These are phyloP conservation scores for Porphyrellus cyaneotinctus DNA, from an alignment of 768 basidiomycete genomes.

Conservation along the genomic window DNA sequence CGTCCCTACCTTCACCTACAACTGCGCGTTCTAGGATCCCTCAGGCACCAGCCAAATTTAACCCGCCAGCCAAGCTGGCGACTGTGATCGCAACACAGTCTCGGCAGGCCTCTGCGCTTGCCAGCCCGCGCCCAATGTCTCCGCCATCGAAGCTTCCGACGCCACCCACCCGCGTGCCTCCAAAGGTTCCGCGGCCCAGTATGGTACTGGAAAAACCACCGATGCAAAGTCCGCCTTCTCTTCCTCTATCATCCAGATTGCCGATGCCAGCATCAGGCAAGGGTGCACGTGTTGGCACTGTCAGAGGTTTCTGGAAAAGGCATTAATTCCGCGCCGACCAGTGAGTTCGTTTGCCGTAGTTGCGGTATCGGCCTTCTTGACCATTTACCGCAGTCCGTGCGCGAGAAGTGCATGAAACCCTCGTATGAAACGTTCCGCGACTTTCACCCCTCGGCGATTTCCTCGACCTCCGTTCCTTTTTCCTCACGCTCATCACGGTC, in stretches of 20 bases:
- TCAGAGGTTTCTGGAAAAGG: constrained; percentile 32
- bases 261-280: constrained; percentile 27
- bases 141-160: constrained; percentile 21
- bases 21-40: constrained; percentile 18
- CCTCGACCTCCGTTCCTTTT: neutral
- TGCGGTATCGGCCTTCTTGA: neutral
- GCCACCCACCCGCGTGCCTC: constrained; percentile 12
- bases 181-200: constrained; percentile 9
- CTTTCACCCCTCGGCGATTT: neutral
- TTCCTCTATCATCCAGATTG: constrained; percentile 12
- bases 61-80: constrained; percentile 29
- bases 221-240: neutral
- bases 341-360: constrained; percentile 5
- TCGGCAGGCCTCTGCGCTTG: constrained; percentile 3
- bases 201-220: constrained; percentile 4
- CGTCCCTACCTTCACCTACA: constrained; percentile 4
- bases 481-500: constrained; percentile 10
- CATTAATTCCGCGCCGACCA: constrained; percentile 7
- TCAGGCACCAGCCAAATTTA: constrained; percentile 23
- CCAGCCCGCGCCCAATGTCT: neutral
- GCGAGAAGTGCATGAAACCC: neutral
- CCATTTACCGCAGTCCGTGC: neutral
- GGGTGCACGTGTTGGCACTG: constrained; percentile 21
- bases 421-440: constrained; percentile 6
- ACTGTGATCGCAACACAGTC: constrained; percentile 27